Evolutionary conservation across 495 filamentous ascomycete genomes (phyloP), one percentile per base, ranked within the genome.

Genomic region (Neurospora sp.): DNA sequence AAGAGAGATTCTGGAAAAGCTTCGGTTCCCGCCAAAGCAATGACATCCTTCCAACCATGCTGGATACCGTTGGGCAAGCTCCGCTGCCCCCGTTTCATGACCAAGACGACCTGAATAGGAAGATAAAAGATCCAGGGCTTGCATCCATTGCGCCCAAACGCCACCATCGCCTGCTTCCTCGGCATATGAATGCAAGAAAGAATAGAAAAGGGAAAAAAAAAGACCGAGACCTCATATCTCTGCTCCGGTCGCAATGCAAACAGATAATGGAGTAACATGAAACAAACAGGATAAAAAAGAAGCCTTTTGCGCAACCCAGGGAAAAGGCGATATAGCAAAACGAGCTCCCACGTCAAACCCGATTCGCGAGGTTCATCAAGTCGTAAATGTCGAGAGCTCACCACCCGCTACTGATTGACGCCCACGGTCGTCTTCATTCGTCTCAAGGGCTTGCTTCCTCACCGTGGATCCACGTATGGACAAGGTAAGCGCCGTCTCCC

Each of bases 171-270:
- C 53, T 16, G 14, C 53, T 65, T 65, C 53, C 53, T 65, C 53
- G 53, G 31, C 53, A 35, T 35, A 35, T 65, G 27, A 65, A 65
- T 65, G 53, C 53, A 65, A 61, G 12, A 35, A 61, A 61, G 12
- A 37, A 65, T 8, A 4, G 14, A 65, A 17, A 65, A 65, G 17
- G 22, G 16, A 17, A 59, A 31, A 59, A 31, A 59, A 61, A 61
- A 17, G 27, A 17, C 12, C 27, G 53, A 35, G 27, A 17, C 20
- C 22, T 59, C 48, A 59, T 59, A 14, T 12, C 10, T 59, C 48
- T 59, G 48, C 48, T 10, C 14, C 48, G 37, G 75, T 75, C 79
- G 79, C 79, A 74, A 81, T 81, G 79, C 79, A 80, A 42, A 69
- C 45, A 75, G 35, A 74, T 61, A 72, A 72, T 27, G 12, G 48